A percentile compares a stretch with the other conserved stretches of the same genome.
Evolutionary conservation across 148 eudicot species (phyloP).

Genomic region (Nepenthes gracilis): DNA sequence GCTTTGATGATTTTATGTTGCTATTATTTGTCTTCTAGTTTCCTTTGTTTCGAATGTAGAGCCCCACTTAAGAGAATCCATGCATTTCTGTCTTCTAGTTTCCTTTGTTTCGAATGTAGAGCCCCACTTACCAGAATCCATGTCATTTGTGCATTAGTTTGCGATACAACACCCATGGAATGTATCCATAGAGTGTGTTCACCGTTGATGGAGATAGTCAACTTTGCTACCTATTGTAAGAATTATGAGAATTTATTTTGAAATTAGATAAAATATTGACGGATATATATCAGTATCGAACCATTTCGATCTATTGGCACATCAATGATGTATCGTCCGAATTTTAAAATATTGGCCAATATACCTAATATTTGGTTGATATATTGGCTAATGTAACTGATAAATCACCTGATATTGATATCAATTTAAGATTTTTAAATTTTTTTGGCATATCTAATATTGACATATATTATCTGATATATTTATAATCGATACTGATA

Average conservation of each 20-base stretch:
- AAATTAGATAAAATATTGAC: too few species aligned
- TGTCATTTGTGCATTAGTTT: slow-evolving; percentile 84
- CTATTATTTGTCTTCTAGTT: background rate
- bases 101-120: slow-evolving; percentile 25
- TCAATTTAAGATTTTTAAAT: too few species aligned
- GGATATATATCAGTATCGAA: too few species aligned
- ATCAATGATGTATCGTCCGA: too few species aligned
- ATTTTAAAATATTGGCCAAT: too few species aligned
- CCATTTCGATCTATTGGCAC: too few species aligned
- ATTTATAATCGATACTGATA: too few species aligned
- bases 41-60: slow-evolving; percentile 25
- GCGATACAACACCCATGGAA: slow-evolving; percentile 74
- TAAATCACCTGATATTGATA: too few species aligned
- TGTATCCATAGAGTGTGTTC: slow-evolving; percentile 91
- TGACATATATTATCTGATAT: too few species aligned
- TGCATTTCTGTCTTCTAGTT: slow-evolving; percentile 12
- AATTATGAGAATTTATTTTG: background rate
- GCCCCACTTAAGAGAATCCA: slow-evolving; percentile 79
- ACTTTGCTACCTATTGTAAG: background rate
- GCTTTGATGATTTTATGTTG: background rate
- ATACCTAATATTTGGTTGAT: too few species aligned
- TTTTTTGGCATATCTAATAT: too few species aligned
- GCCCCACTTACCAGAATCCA: slow-evolving; percentile 80
- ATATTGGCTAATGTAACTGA: too few species aligned
- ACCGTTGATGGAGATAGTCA: slow-evolving; percentile 96